phyloP scores from a whole-genome alignment of 352 stramenopile species.

The Pythium pyrilobum region DNA sequence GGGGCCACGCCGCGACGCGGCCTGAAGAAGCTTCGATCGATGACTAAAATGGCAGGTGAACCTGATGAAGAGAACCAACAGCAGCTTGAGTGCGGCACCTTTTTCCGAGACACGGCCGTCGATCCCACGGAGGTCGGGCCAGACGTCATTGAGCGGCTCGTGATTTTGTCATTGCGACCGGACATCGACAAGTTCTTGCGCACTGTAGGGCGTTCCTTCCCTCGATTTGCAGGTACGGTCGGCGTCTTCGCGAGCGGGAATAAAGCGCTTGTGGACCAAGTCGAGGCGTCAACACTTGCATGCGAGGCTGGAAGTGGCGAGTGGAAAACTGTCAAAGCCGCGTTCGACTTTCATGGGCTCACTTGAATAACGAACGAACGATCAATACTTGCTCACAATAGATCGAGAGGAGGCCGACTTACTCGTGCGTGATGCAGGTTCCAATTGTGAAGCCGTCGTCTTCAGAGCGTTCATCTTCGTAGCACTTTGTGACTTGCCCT shows the following conservation, averaged over 20 bases:
- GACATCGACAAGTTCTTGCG: slow-evolving; percentile 25
- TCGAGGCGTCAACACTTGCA: slow-evolving; percentile 4
- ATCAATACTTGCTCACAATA: slow-evolving; percentile 12
- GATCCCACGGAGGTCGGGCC: neutral
- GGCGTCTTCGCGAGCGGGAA: slow-evolving; percentile 23
- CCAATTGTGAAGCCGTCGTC: neutral
- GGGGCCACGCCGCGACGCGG: neutral
- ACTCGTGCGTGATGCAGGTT: neutral
- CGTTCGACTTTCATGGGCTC: slow-evolving; percentile 14
- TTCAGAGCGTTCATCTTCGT: neutral
- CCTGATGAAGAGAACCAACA: neutral
- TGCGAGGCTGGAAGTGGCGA: neutral
- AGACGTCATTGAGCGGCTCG: slow-evolving; percentile 23
- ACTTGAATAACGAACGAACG: neutral
- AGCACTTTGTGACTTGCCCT: neutral
- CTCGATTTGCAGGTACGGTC: slow-evolving; percentile 13
- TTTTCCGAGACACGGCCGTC: neutral
- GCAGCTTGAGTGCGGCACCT: neutral
- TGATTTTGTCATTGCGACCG: slow-evolving; percentile 18
- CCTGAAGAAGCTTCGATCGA: slow-evolving; percentile 5
- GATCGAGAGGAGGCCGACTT: neutral
- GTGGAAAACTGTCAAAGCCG: slow-evolving; percentile 1
- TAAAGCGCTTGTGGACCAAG: slow-evolving; percentile 4
- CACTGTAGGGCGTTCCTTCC: slow-evolving; percentile 10
- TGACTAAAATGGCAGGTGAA: slow-evolving; percentile 2